These are phyloP conservation scores for Candida alai DNA, from an alignment of 805 yeast species.

Conservation along the genomic window DNA sequence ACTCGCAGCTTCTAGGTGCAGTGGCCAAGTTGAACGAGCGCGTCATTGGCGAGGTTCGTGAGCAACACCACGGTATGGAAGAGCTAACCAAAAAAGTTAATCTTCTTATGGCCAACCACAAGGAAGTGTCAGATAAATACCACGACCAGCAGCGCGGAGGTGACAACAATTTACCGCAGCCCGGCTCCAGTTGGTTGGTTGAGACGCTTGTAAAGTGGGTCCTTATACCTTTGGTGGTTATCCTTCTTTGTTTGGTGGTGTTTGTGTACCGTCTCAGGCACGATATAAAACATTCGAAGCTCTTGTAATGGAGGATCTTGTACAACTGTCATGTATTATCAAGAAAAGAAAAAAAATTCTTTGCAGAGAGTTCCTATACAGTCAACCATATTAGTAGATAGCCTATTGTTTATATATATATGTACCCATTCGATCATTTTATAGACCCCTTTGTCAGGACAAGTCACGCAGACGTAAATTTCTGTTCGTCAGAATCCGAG, in stretches of 20 bases:
- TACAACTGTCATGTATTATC: too few relatives aligned
- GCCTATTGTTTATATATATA: too few relatives aligned
- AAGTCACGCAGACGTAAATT: too few relatives aligned
- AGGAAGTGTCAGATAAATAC: constrained; percentile 31
- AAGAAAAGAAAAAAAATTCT: too few relatives aligned
- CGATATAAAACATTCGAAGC: constrained; percentile 60
- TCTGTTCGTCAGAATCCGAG: too few relatives aligned
- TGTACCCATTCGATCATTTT: too few relatives aligned
- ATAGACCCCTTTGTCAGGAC: too few relatives aligned
- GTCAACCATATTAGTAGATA: too few relatives aligned
- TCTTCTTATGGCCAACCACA: constrained; percentile 36
- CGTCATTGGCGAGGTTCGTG: constrained; percentile 39
- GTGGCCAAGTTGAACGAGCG: constrained; percentile 31
- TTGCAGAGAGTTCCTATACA: too few relatives aligned
- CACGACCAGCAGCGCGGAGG: constrained; percentile 12
- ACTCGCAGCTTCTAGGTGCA: constrained; percentile 28
- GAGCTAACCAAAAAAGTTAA: constrained; percentile 36
- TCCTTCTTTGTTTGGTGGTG: constrained; percentile 39
- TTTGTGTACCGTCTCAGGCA: constrained; percentile 53
- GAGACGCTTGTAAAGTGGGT: constrained; percentile 33
- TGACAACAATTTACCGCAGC: not conserved
- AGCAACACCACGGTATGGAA: constrained; percentile 33
- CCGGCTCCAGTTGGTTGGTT: constrained; percentile 17
- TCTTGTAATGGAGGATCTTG: constrained; percentile 40
- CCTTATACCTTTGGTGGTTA: constrained; percentile 37